Percentiles rank a stretch among this genome's conserved stretches.
Conservation (phyloP, 2,329 filamentous ascomycete species). For the Curvularia sp. region DNA sequence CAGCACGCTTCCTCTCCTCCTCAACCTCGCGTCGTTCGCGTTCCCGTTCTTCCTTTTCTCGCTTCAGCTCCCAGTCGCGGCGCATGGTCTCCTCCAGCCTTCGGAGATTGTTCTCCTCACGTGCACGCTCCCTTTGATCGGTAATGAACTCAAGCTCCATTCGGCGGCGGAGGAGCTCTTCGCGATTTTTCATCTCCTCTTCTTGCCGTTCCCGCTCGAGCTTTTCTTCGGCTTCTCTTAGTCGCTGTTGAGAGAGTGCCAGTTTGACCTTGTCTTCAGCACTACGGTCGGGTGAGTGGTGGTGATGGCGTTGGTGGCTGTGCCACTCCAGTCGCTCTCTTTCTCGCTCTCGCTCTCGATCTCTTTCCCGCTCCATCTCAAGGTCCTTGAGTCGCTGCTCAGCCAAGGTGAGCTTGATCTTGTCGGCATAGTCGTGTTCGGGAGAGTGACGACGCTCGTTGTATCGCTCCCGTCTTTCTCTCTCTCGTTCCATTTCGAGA, state of each 20-base stretch:
- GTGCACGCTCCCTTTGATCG: conserved; percentile 42
- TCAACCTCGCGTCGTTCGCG: conserved; percentile 50
- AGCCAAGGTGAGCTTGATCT: conserved; percentile 15
- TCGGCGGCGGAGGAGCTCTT: conserved; percentile 46
- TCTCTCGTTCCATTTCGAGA: conserved; percentile 40
- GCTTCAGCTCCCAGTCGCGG: conserved; percentile 43
- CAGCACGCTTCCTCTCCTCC: conserved; percentile 51
- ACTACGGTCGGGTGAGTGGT: conserved; percentile 20
- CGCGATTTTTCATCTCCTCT: conserved; percentile 44
- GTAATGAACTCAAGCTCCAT: conserved; percentile 48
- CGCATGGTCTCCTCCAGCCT: conserved; percentile 39
- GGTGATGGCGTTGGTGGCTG: conserved; percentile 4
- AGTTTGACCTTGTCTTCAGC: conserved; percentile 43
- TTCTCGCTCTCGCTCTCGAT: conserved; percentile 38
- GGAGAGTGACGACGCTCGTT: conserved; percentile 6
- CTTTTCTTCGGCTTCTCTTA: conserved; percentile 48
- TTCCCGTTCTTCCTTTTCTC: conserved; percentile 40
- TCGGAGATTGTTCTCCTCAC: conserved; percentile 37
- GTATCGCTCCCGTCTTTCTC: conserved; percentile 40
- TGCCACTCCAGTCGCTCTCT: conserved; percentile 28
- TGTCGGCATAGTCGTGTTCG: conserved; percentile 12
- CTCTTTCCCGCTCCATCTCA: conserved; percentile 14
- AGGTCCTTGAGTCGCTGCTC: conserved; percentile 17
- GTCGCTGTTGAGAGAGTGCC: conserved; percentile 43
- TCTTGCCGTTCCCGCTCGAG: conserved; percentile 47